Evolutionary conservation across 2,329 filamentous ascomycete genomes (phyloP).

Genomic region (Lachnellula arida): DNA sequence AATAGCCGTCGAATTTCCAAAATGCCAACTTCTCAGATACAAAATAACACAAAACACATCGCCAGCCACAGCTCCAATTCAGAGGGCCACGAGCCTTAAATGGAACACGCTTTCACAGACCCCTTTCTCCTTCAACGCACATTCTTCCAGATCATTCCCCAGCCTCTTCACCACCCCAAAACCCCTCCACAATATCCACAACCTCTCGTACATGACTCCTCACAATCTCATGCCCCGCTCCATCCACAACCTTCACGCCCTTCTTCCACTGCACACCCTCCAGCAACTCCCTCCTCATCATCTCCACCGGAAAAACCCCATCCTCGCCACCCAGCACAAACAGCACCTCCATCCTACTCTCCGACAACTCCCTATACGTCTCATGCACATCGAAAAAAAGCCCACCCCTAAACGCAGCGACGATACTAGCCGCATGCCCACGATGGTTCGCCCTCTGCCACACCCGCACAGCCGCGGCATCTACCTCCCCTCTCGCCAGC

Average conservation of each 20-base stretch:
- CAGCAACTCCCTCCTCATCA: not conserved
- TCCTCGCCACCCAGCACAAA: not conserved
- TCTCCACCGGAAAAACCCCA: not conserved
- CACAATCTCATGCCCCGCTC: not conserved
- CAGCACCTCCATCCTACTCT: not conserved
- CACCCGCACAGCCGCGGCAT: constrained; percentile 42
- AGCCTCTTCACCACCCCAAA: not conserved
- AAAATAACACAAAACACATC: not conserved
- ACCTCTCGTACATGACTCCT: not conserved
- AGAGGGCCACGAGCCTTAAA: no score
- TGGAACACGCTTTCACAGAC: not conserved
- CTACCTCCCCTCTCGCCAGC: constrained; percentile 39
- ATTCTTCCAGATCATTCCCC: not conserved
- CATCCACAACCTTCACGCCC: not conserved
- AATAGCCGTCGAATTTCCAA: no score
- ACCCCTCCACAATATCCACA: not conserved
- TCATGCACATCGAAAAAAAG: not conserved
- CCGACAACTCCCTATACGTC: not conserved
- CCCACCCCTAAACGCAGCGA: not conserved
- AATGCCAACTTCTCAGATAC: no score
- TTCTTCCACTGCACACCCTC: not conserved
- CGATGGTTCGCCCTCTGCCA: constrained; percentile 34
- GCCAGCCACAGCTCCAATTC: not conserved
- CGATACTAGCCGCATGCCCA: not conserved
- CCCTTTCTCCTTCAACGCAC: not conserved